Base-by-base conservation (phyloP, 179 eudicot species). In the Heliamphora pulchella region DNA sequence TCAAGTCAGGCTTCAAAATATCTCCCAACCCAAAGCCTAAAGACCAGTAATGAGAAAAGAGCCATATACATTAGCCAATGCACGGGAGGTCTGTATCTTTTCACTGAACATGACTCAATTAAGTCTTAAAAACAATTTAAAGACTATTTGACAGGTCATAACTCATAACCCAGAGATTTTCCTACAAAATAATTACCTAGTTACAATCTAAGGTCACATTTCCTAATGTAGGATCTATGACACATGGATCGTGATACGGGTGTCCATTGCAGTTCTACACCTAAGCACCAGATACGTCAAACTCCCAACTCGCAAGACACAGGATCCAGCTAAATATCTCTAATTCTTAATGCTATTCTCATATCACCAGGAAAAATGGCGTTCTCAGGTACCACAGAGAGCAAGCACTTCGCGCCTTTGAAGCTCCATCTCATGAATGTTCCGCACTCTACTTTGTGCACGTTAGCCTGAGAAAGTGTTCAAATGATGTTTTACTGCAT, bases 1-100 rank as follows among this genome's bases (percentile, higher is more conserved):
- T 81, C 79, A 94, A 77, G 43, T 96, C 98, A 59, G 97, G 98
- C 92, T 84, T 94, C 84, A 96, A 89, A 82, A 96, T 89, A 88
- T 96, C 98, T 70, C 93, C 99, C 79, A 96, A 88, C 72, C 97
- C 99, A 80, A 96, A 88, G 82, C 97, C 99, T 96, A 84, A 9
- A 82, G 39, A 77, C 44, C 72, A 47, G 62, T 63, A 20, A 50
- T 4, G 48, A 46, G 46, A 46, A 47, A 41, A 68, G 39, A 46
- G 4, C 69, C 39, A 77, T 11, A 39, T 8, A 71, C 48, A 69
- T 76, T 79, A 9, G 5, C 66, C 63, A 69, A 76, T 43, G 41
- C 50, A 63, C 7, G 20, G 47, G 62, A 77, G 54, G 46, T 47
- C n/a, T 59, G n/a, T 2, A 67, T 67, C 46, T 48, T 63, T 15